Base-by-base conservation (phyloP, 164 flowering plant species). In the Protea cynaroides region DNA sequence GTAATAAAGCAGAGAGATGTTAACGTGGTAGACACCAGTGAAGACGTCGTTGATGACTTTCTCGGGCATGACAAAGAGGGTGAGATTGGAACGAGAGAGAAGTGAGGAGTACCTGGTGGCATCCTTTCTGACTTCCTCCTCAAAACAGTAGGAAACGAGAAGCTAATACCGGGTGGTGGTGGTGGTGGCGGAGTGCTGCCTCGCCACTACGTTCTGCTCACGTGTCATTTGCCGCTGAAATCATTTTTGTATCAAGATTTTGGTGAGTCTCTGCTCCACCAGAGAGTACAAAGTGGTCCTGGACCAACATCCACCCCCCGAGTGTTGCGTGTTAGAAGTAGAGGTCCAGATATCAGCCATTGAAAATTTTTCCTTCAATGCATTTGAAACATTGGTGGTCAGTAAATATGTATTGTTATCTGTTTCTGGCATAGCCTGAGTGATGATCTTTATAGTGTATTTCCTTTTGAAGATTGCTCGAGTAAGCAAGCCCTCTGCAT, bases 291-390 rank as follows among this genome's bases (percentile, higher is more conserved):
- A 76, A 69, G 44, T 85, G 86, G 73, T 77, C 95, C 69, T 74
- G 72, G n/a, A 88, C 86, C 68, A 71, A 50, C 90, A 89, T 86
- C 90, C 90, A 85, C 15, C 96, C 95, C 0, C 53, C 60, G 81
- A 79, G 10, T 61, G 70, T 78, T 92, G 96, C 11, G 18, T 73
- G 70, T 89, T 86, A 0, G 53, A 7, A 36, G 81, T 19, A 3
- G 37, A 18, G 53, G 68, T 12, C 75, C 11, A 43, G 40, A 12
- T 19, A 25, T 1, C 58, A 43, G 17, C 75, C 79, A 14, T 12
- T 12, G 69, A 62, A 47, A 22, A 59, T 29, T 55, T 74, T 72
- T 83, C 87, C 25, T 68, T 56, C 58, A 75, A 23, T 0, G 68
- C 71, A 61, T 83, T 77, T 14, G 82, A 72, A 51, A 92, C 69